A percentile compares a stretch with the other conserved stretches of the same genome.
Conservation (phyloP, 257 asterid species). For the Nicotiana tomentosiformis region DNA sequence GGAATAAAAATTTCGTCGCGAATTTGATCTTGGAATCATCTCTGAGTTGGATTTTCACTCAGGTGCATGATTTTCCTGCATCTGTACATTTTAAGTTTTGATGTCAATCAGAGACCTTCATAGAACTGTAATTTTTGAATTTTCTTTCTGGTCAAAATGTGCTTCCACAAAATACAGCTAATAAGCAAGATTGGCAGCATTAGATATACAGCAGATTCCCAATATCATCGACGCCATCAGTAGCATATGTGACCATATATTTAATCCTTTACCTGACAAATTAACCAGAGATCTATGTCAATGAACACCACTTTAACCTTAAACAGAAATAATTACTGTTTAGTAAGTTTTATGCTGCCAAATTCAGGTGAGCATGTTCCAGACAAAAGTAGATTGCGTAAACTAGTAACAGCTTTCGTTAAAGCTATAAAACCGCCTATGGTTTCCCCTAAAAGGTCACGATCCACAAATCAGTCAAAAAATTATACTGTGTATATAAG, state of each 20-base stretch:
- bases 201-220: background rate
- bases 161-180: background rate
- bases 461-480: background rate
- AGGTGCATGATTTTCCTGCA: background rate
- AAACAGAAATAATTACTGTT: background rate
- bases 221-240: background rate
- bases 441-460: background rate
- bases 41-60: background rate
- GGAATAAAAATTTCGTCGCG: background rate
- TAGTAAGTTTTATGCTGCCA: background rate
- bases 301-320: background rate
- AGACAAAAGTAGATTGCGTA: background rate
- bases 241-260: background rate
- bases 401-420: background rate
- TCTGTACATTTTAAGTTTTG: background rate
- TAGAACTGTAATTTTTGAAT: background rate
- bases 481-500: too few relatives aligned
- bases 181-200: background rate
- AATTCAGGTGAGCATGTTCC: background rate
- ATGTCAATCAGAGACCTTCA: background rate
- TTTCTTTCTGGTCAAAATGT: background rate
- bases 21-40: background rate
- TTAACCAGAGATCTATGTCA: background rate
- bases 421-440: background rate
- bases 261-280: background rate